Conservation (phyloP, 2,329 filamentous ascomycete genomes). For the Elsinoe perseae region DNA sequence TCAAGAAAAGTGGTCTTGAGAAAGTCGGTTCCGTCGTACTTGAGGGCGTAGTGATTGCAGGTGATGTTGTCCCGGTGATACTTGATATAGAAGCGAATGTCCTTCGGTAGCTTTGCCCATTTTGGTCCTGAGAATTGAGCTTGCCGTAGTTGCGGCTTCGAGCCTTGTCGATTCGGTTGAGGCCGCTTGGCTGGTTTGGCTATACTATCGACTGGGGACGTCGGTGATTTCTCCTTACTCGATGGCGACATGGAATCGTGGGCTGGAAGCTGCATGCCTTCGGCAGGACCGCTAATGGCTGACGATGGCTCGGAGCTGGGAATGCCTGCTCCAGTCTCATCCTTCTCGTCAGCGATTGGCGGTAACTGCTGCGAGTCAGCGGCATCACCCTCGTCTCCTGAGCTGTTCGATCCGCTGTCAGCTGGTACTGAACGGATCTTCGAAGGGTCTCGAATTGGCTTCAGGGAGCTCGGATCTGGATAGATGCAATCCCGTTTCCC, state of each 20-base stretch:
- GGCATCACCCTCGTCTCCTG: constrained; percentile 42
- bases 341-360: constrained; percentile 40
- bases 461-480: constrained; percentile 58
- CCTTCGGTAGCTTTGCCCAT: constrained; percentile 38
- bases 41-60: constrained; percentile 73
- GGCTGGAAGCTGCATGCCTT: constrained; percentile 18
- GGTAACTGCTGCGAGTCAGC: constrained; percentile 35
- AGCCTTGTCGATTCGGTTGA: constrained; percentile 15
- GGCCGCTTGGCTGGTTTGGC: constrained; percentile 10
- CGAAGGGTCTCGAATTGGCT: constrained; percentile 35
- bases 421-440: constrained; percentile 39
- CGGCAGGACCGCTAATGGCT: constrained; percentile 15
- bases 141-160: constrained; percentile 16
- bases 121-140: constrained; percentile 18
- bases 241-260: constrained; percentile 20
- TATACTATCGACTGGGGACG: constrained; percentile 15
- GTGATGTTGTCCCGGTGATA: constrained; percentile 74
- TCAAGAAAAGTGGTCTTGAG: constrained; percentile 63
- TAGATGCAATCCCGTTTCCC: constrained; percentile 86
- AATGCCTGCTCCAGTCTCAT: constrained; percentile 30
- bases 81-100: constrained; percentile 68
- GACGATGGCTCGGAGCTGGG: constrained; percentile 17
- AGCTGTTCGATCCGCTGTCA: constrained; percentile 44
- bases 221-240: constrained; percentile 20
- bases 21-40: constrained; percentile 63